Conservation (phyloP, 139 green algal genomes). For the Microglena sp. region DNA sequence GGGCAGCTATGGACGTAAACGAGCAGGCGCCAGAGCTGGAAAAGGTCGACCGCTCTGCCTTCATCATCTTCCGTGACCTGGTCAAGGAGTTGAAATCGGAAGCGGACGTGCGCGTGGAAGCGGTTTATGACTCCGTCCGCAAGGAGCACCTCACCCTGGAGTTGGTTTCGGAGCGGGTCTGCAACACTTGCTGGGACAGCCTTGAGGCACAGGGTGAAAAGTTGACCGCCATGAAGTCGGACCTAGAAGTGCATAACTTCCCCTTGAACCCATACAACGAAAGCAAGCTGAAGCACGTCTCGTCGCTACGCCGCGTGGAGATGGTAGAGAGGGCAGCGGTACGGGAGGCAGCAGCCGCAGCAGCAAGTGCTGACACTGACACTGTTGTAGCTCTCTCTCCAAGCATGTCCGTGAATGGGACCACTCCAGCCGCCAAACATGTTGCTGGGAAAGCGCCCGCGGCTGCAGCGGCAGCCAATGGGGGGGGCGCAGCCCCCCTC, state of each 20-base stretch:
- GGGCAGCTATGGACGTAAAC: conserved; percentile 12
- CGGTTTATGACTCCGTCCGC: not conserved
- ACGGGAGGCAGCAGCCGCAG: too few species aligned
- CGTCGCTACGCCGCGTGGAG: conserved; percentile 29
- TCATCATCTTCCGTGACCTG: conserved; percentile 28
- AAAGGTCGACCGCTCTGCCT: conserved; percentile 13
- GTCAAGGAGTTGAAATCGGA: conserved; percentile 19
- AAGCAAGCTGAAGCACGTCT: conserved; percentile 1
- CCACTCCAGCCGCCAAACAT: not conserved
- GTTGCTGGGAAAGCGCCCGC: not conserved
- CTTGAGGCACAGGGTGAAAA: conserved; percentile 13
- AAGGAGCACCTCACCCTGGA: conserved; percentile 17
- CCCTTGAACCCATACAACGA: conserved; percentile 9
- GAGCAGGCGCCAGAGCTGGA: conserved; percentile 23
- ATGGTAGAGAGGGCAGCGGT: conserved; percentile 8
- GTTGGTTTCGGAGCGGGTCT: conserved; percentile 15
- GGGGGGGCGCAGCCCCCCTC: too few species aligned
- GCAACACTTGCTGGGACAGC: conserved; percentile 12
- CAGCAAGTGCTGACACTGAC: not conserved
- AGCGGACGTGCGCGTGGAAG: conserved; percentile 16
- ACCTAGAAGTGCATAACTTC: conserved; percentile 20
- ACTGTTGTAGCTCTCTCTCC: not conserved
- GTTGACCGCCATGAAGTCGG: conserved; percentile 6
- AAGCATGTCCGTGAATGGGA: not conserved
- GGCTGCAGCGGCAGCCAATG: not conserved